Percentiles rank a stretch among this genome's conserved stretches.
Conservation (phyloP, 148 eudicot species). For the Fagopyrum esculentum region DNA sequence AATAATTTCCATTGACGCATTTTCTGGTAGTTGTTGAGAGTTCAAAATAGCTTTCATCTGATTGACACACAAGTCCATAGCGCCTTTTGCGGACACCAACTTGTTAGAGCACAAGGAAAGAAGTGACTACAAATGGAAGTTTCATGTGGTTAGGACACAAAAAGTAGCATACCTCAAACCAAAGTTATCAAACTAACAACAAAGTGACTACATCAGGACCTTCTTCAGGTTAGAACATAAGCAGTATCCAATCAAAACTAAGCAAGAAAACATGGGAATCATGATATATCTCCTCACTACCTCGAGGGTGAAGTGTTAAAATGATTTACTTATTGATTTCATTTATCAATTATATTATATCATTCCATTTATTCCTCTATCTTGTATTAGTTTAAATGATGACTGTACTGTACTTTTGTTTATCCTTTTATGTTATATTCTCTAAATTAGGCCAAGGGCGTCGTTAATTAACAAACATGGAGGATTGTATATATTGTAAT, state of each 20-base stretch:
- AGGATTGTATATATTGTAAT: neutral
- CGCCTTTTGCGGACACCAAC: slow-evolving; percentile 70
- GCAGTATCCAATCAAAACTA: neutral
- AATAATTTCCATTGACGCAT: slow-evolving; percentile 86
- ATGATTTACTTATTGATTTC: neutral
- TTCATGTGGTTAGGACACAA: neutral
- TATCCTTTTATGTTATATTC: neutral
- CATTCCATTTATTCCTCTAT: neutral
- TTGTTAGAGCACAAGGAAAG: slow-evolving; percentile 87
- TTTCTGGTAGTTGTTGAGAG: slow-evolving; percentile 75
- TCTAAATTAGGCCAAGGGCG: neutral
- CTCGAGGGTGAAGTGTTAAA: neutral
- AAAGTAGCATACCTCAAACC: slow-evolving; percentile 4
- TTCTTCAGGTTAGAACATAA: neutral
- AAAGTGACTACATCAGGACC: neutral
- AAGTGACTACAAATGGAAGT: slow-evolving; percentile 55
- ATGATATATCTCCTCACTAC: neutral
- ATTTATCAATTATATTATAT: neutral
- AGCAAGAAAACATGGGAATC: neutral
- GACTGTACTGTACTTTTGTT: neutral
- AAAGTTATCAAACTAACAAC: neutral
- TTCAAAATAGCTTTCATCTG: slow-evolving; percentile 81
- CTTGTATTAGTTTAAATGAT: neutral
- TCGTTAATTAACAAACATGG: neutral
- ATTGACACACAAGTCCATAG: slow-evolving; percentile 76